A percentile compares a stretch with the other conserved stretches of the same genome.
Conservation (phyloP, 768 basidiomycete species). For the Plicaturopsis crispa region DNA sequence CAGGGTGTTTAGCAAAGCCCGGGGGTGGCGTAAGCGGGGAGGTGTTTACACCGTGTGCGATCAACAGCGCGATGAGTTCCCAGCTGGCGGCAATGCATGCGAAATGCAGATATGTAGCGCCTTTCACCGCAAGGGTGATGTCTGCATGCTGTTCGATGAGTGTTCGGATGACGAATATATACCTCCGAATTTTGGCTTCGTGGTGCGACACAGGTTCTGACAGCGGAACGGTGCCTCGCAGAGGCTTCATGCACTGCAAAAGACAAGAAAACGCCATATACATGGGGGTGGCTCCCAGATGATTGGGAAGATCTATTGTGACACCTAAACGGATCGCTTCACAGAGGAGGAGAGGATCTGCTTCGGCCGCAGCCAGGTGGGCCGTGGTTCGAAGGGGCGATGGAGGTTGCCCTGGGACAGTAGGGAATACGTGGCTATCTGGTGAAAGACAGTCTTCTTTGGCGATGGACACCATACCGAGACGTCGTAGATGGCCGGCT, state of each 20-base stretch:
- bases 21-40: neutral
- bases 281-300: neutral
- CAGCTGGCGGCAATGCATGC: slow-evolving; percentile 11
- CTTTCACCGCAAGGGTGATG: slow-evolving; percentile 5
- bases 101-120: slow-evolving; percentile 9
- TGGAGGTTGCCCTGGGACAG: too few relatives aligned
- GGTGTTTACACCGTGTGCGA: slow-evolving; percentile 9
- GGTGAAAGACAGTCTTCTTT: too few relatives aligned
- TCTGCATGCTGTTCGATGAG: slow-evolving; percentile 15
- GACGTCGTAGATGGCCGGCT: too few relatives aligned
- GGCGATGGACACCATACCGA: too few relatives aligned
- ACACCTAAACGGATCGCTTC: neutral
- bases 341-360: neutral
- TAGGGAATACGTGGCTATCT: too few relatives aligned
- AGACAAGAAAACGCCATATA: too few relatives aligned
- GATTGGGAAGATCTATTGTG: neutral
- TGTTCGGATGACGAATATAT: slow-evolving; percentile 3
- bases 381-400: neutral
- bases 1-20: slow-evolving; percentile 25
- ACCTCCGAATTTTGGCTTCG: neutral
- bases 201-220: too few relatives aligned
- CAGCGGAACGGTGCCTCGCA: too few relatives aligned
- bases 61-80: slow-evolving; percentile 13
- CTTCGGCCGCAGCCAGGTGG: neutral
- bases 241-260: too few relatives aligned